These are phyloP conservation scores for Cercospora canescens DNA, from an alignment of 2,329 filamentous ascomycete species.

Conservation along the genomic window DNA sequence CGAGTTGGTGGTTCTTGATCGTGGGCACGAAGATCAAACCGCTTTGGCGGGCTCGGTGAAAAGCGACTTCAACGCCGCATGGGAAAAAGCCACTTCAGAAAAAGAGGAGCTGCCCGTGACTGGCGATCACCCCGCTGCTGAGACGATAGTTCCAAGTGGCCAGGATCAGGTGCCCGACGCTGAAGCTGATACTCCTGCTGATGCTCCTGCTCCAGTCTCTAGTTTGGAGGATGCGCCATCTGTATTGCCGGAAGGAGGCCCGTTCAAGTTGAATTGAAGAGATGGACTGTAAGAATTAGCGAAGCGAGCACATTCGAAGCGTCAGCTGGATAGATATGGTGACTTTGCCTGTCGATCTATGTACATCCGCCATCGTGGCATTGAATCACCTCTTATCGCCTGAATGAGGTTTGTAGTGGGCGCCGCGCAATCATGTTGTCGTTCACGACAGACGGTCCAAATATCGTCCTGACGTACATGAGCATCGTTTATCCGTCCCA, in stretches of 20 bases:
- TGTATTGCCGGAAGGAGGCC: background rate
- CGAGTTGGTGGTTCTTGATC: slow-evolving; percentile 21
- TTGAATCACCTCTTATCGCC: background rate
- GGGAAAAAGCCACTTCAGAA: slow-evolving; percentile 20
- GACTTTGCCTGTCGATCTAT: background rate
- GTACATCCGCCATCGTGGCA: background rate
- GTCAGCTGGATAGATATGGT: background rate
- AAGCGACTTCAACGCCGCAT: slow-evolving; percentile 24
- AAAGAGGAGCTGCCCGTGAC: background rate
- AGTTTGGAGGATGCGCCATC: background rate
- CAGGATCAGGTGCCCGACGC: background rate
- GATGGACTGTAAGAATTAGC: background rate
- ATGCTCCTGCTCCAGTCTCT: background rate
- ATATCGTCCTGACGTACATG: background rate
- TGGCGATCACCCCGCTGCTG: background rate
- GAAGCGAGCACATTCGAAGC: background rate
- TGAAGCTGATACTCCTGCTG: background rate
- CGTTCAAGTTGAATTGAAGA: background rate
- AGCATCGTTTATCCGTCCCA: background rate
- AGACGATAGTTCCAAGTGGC: background rate
- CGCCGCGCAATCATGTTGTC: background rate
- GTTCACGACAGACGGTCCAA: background rate
- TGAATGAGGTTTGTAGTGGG: fast-evolving
- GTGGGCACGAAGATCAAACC: slow-evolving; percentile 16
- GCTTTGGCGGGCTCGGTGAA: slow-evolving; percentile 8